Percentiles rank a stretch among this genome's conserved stretches.
phyloP scores from a whole-genome alignment of 495 filamentous ascomycete genomes.

The Podospora australis region DNA sequence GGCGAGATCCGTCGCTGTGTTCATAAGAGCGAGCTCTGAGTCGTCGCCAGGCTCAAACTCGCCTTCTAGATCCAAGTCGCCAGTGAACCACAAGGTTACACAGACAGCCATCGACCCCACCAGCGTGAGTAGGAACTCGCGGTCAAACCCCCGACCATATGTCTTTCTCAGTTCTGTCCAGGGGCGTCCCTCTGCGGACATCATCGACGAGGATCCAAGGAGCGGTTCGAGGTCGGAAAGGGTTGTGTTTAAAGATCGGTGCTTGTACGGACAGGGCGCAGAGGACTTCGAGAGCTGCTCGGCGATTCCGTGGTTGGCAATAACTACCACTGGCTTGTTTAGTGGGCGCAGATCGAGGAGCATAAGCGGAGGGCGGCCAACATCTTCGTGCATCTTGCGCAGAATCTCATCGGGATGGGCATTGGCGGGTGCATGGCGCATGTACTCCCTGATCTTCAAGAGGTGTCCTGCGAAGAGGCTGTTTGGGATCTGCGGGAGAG shows the following conservation, averaged over 20 bases:
- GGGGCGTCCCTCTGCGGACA: neutral
- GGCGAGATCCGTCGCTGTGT: neutral
- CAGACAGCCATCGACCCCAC: no score
- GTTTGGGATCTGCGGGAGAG: constrained; percentile 13
- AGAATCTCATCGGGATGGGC: constrained; percentile 9
- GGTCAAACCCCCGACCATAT: neutral
- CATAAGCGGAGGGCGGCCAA: constrained; percentile 13
- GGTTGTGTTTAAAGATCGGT: no score
- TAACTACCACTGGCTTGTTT: constrained; percentile 19
- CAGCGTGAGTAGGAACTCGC: no score
- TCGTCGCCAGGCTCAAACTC: neutral
- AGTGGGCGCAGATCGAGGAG: constrained; percentile 27
- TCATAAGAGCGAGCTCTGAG: constrained; percentile 3
- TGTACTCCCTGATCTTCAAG: constrained; percentile 3
- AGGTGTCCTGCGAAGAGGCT: constrained; percentile 17
- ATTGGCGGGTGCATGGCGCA: neutral
- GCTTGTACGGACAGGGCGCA: no score
- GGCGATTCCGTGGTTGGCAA: constrained; percentile 34
- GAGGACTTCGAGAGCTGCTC: constrained; percentile 32
- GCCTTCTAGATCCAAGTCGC: no score
- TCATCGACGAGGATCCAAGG: neutral
- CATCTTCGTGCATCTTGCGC: constrained; percentile 6
- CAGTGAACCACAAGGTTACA: no score
- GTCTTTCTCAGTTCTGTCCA: neutral
- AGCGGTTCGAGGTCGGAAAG: no score